Conservation (phyloP, 1,284 basidiomycete species). For the Mycosarcoma mackinlayi region DNA sequence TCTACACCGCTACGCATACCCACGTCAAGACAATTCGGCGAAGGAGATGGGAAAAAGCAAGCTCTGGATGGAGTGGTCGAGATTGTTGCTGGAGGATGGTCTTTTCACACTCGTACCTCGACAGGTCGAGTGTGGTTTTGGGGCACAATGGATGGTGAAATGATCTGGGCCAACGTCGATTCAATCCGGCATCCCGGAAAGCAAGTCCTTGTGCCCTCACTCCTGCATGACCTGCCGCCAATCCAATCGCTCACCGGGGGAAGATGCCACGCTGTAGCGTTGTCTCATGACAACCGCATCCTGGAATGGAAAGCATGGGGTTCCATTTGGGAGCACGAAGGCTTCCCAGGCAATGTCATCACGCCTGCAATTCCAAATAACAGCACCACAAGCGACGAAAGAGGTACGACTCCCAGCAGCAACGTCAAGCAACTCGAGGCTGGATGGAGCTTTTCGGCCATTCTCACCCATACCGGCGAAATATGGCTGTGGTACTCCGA, state of each 20-base stretch:
- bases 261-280: conserved; percentile 76
- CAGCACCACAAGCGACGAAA: background rate
- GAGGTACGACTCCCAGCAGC: background rate
- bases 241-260: conserved; percentile 71
- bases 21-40: background rate
- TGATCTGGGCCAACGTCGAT: background rate
- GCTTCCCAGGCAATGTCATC: conserved; percentile 6
- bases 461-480: conserved; percentile 23
- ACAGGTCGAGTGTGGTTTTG: conserved; percentile 37
- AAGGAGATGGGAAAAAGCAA: background rate
- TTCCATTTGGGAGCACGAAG: conserved; percentile 18
- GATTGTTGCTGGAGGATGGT: conserved; percentile 51
- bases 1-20: background rate
- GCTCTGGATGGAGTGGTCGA: conserved; percentile 16
- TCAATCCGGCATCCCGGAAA: conserved; percentile 7
- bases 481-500: conserved; percentile 26
- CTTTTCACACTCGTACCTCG: conserved; percentile 46
- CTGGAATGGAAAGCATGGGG: conserved; percentile 54
- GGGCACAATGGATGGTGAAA: conserved; percentile 47
- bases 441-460: conserved; percentile 47
- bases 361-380: background rate
- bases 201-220: background rate
- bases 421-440: conserved; percentile 52
- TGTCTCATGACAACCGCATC: conserved; percentile 64
- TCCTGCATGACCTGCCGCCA: conserved; percentile 18